Evolutionary conservation across 345 rosid species (phyloP).

Genomic region (Arabidopsis suecica): DNA sequence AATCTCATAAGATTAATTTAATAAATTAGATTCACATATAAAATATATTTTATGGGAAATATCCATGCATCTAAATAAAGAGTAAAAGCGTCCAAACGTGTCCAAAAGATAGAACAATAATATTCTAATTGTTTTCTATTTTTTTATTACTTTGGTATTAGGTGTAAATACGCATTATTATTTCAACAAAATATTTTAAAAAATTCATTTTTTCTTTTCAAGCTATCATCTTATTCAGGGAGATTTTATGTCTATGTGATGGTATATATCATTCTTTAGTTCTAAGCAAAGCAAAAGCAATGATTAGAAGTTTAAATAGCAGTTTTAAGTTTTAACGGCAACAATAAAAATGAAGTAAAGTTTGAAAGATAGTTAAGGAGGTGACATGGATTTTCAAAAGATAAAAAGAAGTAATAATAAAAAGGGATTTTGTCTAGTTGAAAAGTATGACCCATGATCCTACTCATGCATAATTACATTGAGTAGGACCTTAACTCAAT

Average conservation of each 20-base stretch:
- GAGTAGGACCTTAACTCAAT: slow-evolving; percentile 41
- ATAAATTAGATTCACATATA: no score
- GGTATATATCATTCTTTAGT: slow-evolving; percentile 29
- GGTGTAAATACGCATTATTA: no score
- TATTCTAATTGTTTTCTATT: no score
- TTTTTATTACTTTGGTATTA: no score
- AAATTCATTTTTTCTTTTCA: background rate
- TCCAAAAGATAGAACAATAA: no score
- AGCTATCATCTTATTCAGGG: background rate
- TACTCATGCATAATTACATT: slow-evolving; percentile 41
- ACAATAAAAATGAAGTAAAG: slow-evolving; percentile 25
- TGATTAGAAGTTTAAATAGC: slow-evolving; percentile 31
- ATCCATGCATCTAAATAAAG: no score
- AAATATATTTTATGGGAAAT: no score
- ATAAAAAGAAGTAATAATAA: slow-evolving; percentile 44
- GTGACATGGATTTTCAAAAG: slow-evolving; percentile 43
- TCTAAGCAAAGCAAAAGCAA: slow-evolving; percentile 43
- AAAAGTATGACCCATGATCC: slow-evolving; percentile 42
- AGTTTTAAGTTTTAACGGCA: slow-evolving; percentile 33
- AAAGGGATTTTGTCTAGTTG: slow-evolving; percentile 47
- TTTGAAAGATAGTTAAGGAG: slow-evolving; percentile 26
- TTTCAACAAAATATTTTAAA: no score
- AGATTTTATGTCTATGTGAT: background rate
- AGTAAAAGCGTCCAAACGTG: no score
- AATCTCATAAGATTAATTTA: no score